phyloP scores from a whole-genome alignment of 345 rosid genomes.

The Bruguiera gymnorhiza region DNA sequence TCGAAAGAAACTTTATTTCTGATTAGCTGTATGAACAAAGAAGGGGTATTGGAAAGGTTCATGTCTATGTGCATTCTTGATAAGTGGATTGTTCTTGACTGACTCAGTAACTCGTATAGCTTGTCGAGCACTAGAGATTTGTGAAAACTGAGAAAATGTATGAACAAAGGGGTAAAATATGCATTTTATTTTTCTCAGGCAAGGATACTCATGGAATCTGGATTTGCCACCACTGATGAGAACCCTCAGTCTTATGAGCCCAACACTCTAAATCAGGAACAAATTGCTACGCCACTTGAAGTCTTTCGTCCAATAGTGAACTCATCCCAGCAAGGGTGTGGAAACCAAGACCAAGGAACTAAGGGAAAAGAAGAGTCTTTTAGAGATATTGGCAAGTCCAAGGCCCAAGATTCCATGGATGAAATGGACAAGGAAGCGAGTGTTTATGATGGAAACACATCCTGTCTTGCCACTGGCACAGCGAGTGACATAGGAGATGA shows the following conservation, averaged over 20 bases:
- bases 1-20: neutral
- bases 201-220: conserved; percentile 70
- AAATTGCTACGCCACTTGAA: conserved; percentile 29
- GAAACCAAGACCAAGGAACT: conserved; percentile 27
- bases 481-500: conserved; percentile 75
- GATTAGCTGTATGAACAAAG: neutral
- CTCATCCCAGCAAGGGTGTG: conserved; percentile 27
- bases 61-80: neutral
- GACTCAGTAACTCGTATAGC: no score
- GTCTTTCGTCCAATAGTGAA: conserved; percentile 36
- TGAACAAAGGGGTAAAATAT: neutral
- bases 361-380: conserved; percentile 51
- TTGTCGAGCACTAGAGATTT: no score
- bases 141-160: no score
- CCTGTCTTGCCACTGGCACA: conserved; percentile 92
- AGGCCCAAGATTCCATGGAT: conserved; percentile 42
- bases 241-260: conserved; percentile 32
- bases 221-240: conserved; percentile 39
- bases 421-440: conserved; percentile 63
- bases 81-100: neutral
- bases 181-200: conserved; percentile 51
- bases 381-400: conserved; percentile 49
- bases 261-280: conserved; percentile 28
- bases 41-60: neutral
- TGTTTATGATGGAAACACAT: conserved; percentile 56